Base-by-base conservation (phyloP, 768 basidiomycete species). In the Trametes villosa region DNA sequence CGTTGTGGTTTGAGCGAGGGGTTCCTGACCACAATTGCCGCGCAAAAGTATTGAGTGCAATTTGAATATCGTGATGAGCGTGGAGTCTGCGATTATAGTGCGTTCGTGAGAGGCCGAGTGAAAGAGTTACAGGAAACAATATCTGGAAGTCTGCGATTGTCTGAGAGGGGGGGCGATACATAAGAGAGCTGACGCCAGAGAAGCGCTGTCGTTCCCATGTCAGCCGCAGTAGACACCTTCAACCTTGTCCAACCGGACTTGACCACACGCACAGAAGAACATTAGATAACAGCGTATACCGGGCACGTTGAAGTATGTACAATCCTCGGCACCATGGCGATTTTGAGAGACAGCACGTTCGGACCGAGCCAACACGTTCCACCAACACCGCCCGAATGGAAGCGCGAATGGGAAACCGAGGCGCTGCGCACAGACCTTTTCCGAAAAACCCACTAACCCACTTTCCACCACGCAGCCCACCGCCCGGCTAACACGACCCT, bases 21-120 rank as follows among this genome's bases (percentile, higher is more conserved):
- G 27, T 51, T 22, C 33, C 44, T n/a, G 44, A 53, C 56, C 56
- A 59, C 58, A 53, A 53, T 52, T 22, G 50, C 31, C 46, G 52
- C 45, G 20, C 15, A 51, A 27, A 38, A 22, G 27, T 22, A 15
- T 20, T 9, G 24, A 38, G 6, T 18, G 33, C 15, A 34, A 15
- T 15, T 38, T 11, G 36, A 4, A 38, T 38, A 18, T 4, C 18
- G 15, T 18, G 4, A 38, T 38, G 13, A 38, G 36, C 36, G 36
- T 4, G 36, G 15, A 38, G 15, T 6, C 15, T 47, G 20, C 29
- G 17, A 12, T 1, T 30, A 48, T n/a, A 7, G 8, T 30, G 29
- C n/a, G n/a, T 24, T 24, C 42, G 3, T 24, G 42, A 6, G 42
- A 18, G 42, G 18, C 4, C 29, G n/a, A n/a, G n/a, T n/a, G n/a